Base-by-base conservation (phyloP, 768 basidiomycete genomes). In the Agaricus sinodeliciosus region DNA sequence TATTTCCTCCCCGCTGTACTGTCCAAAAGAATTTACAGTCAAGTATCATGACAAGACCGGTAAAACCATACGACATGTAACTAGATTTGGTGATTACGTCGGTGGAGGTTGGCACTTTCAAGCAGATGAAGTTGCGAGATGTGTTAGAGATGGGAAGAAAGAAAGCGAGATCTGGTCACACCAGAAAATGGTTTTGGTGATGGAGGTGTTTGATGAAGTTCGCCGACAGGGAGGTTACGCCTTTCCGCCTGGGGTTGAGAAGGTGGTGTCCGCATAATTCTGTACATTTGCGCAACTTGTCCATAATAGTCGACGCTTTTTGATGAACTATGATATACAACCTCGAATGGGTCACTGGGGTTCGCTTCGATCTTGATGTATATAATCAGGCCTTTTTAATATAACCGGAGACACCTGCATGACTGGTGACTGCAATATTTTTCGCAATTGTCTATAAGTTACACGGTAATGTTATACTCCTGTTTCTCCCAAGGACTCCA, bases 151-250 rank as follows among this genome's bases (percentile, higher is more conserved):
- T 48, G 85, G 85, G 2, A 88, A 85, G 72, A 69, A 70, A 22
- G 82, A 93, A 68, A 90, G 89, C 60, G 72, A 72, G 3, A 60
- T 81, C 28, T 92, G 90, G 88, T 77, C 82, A 1, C 85, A 85
- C 59, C 80, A 83, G 40, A 91, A 92, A 71, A 92, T 86, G 62
- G 60, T 87, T 60, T 60, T 93, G 56, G 80, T 86, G 57, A 93
- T 93, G 85, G 73, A 81, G 27, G 80, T 92, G 49, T 93, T 95
- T 61, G 93, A 94, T 62, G 81, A 87, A 76, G 90, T 90, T 55
- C 79, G 85, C 49, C 76, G 74, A 51, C 85, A 87, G 60, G 85
- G 87, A 9, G 75, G 72, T 13, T 90, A 87, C 58, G 63, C 64
- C 11, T 71, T 87, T 54, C 85, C 86, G 41, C 68, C 71, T 3